Conservation (phyloP, 345 rosid species). For the Salix udensis region DNA sequence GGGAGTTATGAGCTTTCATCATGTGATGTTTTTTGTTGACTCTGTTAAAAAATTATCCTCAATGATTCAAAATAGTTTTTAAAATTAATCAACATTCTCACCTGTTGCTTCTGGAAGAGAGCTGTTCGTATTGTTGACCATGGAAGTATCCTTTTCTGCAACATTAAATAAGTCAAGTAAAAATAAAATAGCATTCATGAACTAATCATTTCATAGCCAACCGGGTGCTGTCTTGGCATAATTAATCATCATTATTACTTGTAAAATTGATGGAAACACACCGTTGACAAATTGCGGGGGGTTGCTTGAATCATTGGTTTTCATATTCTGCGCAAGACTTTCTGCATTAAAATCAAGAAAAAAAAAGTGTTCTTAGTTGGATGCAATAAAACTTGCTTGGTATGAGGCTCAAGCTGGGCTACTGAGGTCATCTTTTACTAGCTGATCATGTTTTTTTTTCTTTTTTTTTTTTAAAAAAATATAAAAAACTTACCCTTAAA, state of each 20-base stretch:
- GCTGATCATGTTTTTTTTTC: neutral
- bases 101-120: slow-evolving; percentile 4
- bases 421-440: neutral
- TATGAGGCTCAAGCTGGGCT: neutral
- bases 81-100: neutral
- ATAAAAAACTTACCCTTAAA: neutral
- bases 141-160: neutral
- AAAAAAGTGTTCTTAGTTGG: neutral
- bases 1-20: neutral
- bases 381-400: neutral
- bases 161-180: neutral
- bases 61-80: neutral
- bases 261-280: neutral
- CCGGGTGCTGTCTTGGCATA: neutral
- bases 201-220: neutral
- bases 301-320: neutral
- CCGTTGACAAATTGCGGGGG: neutral
- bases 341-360: neutral
- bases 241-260: neutral
- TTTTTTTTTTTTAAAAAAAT: too few species aligned
- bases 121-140: slow-evolving; percentile 23
- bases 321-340: neutral
- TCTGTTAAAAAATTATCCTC: neutral
- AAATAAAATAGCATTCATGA: neutral
- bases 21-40: neutral